A percentile compares a stretch with the other conserved stretches of the same genome.
These are phyloP conservation scores for Cutaneotrichosporon spelunceum DNA, from an alignment of 1,284 basidiomycete species.

Conservation along the genomic window DNA sequence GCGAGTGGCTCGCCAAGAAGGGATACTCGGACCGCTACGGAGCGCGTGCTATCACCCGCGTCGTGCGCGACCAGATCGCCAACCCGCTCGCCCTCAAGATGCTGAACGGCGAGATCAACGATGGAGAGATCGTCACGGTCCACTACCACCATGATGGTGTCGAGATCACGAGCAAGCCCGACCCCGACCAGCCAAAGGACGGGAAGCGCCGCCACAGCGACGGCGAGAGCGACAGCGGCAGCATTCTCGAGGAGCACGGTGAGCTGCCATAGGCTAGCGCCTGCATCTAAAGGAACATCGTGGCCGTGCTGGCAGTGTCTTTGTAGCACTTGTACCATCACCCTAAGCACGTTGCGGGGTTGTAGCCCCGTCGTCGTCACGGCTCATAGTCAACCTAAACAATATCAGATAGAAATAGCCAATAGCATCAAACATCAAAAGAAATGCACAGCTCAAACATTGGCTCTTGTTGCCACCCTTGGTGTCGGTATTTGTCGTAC, in stretches of 20 bases:
- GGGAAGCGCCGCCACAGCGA: slow-evolving; percentile 8
- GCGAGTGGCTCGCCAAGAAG: slow-evolving; percentile 68
- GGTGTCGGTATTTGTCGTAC: not conserved
- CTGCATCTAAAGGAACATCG: too few relatives aligned
- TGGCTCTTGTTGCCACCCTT: too few relatives aligned
- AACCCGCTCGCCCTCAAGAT: slow-evolving; percentile 74
- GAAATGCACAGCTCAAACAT: not conserved
- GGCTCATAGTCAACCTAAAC: not conserved
- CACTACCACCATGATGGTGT: slow-evolving; percentile 54
- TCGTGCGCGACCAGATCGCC: slow-evolving; percentile 72
- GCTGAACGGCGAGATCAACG: slow-evolving; percentile 70
- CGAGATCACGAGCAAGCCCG: slow-evolving; percentile 18
- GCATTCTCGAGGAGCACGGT: slow-evolving; percentile 18
- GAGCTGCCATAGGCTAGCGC: slow-evolving; percentile 14
- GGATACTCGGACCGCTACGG: slow-evolving; percentile 85
- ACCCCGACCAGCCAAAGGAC: slow-evolving; percentile 12
- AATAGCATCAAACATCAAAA: not conserved
- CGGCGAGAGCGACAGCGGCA: slow-evolving; percentile 11
- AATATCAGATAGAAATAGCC: not conserved
- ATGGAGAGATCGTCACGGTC: slow-evolving; percentile 64
- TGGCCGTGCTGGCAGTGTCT: not conserved
- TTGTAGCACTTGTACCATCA: not conserved
- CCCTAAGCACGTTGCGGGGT: not conserved
- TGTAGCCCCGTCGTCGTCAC: not conserved
- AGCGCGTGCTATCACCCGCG: slow-evolving; percentile 74